These are phyloP conservation scores for Pezicula rhizophila DNA, from an alignment of 2,329 filamentous ascomycete genomes.

Conservation along the genomic window DNA sequence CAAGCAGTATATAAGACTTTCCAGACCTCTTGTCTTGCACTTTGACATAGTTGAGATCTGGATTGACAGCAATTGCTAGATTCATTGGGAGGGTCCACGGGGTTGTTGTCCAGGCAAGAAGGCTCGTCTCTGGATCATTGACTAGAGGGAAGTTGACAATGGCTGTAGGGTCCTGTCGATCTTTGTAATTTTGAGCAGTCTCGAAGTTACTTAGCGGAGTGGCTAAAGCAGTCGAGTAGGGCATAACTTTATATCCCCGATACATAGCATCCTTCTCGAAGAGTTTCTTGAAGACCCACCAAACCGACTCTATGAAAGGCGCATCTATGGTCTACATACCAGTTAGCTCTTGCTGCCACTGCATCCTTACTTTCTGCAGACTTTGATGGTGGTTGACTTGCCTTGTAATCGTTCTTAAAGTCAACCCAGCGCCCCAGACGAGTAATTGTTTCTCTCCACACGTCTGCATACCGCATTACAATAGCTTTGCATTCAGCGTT, in stretches of 20 bases:
- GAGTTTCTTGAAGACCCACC: conserved; percentile 95
- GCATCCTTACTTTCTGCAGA: no score
- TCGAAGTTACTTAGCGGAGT: conserved; percentile 92
- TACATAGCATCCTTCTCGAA: conserved; percentile 89
- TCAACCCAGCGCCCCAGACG: conserved; percentile 92
- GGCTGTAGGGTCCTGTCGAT: conserved; percentile 83
- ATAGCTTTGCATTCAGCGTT: conserved; percentile 88
- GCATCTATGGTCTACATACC: conserved; percentile 73
- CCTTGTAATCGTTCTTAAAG: conserved; percentile 96
- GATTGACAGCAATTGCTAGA: conserved; percentile 69
- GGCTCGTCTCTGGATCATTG: conserved; percentile 65
- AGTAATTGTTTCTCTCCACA: conserved; percentile 86
- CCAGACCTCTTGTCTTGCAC: conserved; percentile 76
- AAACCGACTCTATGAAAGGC: conserved; percentile 91
- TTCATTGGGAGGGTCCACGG: conserved; percentile 87
- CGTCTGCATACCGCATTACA: conserved; percentile 81
- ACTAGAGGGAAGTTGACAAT: conserved; percentile 83
- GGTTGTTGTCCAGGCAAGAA: conserved; percentile 87
- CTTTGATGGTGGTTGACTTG: no score
- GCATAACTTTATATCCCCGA: conserved; percentile 87
- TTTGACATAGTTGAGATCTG: conserved; percentile 82
- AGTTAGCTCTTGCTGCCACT: conserved; percentile 10
- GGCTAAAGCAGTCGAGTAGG: conserved; percentile 84
- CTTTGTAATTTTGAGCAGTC: conserved; percentile 90
- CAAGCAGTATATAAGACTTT: conserved; percentile 79